Evolutionary conservation across 345 rosid species (phyloP), one percentile per base, ranked within the genome.

Genomic region (Ailanthus altissimus): DNA sequence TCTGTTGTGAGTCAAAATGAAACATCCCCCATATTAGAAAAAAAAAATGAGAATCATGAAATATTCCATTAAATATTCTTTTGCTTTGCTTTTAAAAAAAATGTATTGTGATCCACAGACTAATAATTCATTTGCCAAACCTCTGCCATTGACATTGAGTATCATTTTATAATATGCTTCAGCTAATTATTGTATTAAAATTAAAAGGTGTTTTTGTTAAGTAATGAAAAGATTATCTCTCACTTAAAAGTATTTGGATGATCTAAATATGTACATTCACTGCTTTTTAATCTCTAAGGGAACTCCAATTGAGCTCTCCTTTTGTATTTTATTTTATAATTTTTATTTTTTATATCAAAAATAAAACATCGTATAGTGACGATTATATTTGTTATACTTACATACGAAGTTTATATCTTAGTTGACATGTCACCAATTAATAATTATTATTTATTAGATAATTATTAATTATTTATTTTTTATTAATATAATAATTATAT

Each of bases 11-110:
- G 42, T 59, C 53, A 40, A 58, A 56, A 6, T 25, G 66, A 25
- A 5, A 72, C 8, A 6, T 25, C 14, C 4, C 3, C 20, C 20
- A 15, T 5, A 11, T 11, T n/a, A n/a, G n/a, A n/a, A n/a, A 57
- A 11, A 42, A 13, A 57, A 56, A 0, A 0, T 2, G 1, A 43
- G 38, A 42, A 69, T 70, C 10, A 70, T 53, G 26, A 16, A 32
- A 63, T 63, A 50, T 75, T 64, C 77, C 11, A 6, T 0, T 3
- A 71, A 21, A 75, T 75, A 64, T 75, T 6, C 70, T 61, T 32
- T 50, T 40, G 7, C 11, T 36, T 59, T 15, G 3, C 26, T 28
- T 32, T 1, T 68, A 15, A 69, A 14, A 1, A 15, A 14, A 1
- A 15, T 32, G 3, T 32, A 32, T 32, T 32, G 3, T 32, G 3